A percentile compares a stretch with the other conserved stretches of the same genome.
phyloP scores from a whole-genome alignment of 495 filamentous ascomycete species.

The Aspergillus cavernicola region DNA sequence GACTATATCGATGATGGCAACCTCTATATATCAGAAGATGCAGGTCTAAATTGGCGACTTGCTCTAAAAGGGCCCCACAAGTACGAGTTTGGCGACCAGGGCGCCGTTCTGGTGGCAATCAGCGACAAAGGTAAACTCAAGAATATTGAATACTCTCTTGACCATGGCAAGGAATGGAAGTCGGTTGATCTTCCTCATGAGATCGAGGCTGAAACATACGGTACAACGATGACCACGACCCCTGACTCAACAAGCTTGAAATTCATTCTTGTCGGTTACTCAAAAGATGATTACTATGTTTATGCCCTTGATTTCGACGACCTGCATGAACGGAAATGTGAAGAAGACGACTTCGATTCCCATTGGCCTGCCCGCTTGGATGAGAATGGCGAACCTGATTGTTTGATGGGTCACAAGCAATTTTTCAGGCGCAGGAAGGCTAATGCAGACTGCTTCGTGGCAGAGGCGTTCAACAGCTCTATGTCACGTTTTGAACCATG shows the following conservation, averaged over 20 bases:
- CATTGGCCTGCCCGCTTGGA: slow-evolving; percentile 81
- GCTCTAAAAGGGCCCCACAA: slow-evolving; percentile 79
- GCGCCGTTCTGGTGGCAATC: slow-evolving; percentile 80
- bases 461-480: slow-evolving; percentile 76
- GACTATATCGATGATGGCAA: slow-evolving; percentile 66
- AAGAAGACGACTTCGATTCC: slow-evolving; percentile 70
- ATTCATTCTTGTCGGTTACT: slow-evolving; percentile 66
- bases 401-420: slow-evolving; percentile 93
- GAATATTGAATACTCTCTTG: slow-evolving; percentile 72
- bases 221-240: slow-evolving; percentile 73
- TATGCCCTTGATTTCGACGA: slow-evolving; percentile 78
- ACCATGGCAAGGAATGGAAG: slow-evolving; percentile 83
- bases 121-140: slow-evolving; percentile 60
- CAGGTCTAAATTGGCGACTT: slow-evolving; percentile 75
- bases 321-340: slow-evolving; percentile 77
- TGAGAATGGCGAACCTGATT: slow-evolving; percentile 73
- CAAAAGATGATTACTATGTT: slow-evolving; percentile 51
- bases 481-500: slow-evolving; percentile 62
- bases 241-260: slow-evolving; percentile 88
- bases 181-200: slow-evolving; percentile 55
- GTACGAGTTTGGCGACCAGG: slow-evolving; percentile 92
- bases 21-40: slow-evolving; percentile 87
- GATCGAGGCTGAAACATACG: slow-evolving; percentile 40
- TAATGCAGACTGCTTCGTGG: slow-evolving; percentile 83
- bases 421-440: slow-evolving; percentile 76